Evolutionary conservation across 768 basidiomycete genomes (phyloP).

Genomic region (Epithele typhae): DNA sequence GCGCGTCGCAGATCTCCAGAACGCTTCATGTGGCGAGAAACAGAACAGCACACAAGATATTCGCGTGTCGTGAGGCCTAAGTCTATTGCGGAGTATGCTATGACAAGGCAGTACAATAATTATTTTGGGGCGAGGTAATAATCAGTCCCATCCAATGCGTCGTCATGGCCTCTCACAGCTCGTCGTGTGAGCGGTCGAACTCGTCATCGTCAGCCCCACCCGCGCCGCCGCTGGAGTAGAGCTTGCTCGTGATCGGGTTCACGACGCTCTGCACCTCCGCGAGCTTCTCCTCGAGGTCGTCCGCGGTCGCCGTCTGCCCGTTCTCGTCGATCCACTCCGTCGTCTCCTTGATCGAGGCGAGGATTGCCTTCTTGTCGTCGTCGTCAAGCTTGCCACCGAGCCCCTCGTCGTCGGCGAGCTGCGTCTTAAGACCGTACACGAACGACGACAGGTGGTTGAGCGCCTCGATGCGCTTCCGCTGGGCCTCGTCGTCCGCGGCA

Average conservation of each 20-base stretch:
- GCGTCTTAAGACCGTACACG: constrained; percentile 85
- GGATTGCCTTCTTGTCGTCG: constrained; percentile 81
- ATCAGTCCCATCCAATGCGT: background rate
- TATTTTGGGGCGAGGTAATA: background rate
- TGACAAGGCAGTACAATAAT: constrained; percentile 5
- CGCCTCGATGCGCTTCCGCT: constrained; percentile 80
- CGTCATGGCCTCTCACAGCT: constrained; percentile 28
- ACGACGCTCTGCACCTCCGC: constrained; percentile 65
- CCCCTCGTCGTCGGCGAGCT: constrained; percentile 83
- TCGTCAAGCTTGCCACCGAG: constrained; percentile 85
- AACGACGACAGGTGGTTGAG: constrained; percentile 79
- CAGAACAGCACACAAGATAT: too few species aligned
- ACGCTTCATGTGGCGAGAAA: too few species aligned
- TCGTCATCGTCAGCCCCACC: constrained; percentile 36
- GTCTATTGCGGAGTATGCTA: constrained; percentile 17
- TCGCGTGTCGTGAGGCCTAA: constrained; percentile 12
- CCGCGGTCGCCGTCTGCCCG: constrained; percentile 68
- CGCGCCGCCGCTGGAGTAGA: constrained; percentile 44
- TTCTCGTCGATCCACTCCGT: constrained; percentile 92
- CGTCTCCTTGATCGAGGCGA: constrained; percentile 80
- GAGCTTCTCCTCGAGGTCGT: constrained; percentile 92
- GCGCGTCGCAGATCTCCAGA: too few species aligned
- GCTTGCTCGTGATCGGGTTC: constrained; percentile 83
- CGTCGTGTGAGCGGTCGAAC: constrained; percentile 39
- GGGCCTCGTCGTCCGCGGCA: constrained; percentile 70